Evolutionary conservation across 2,329 filamentous ascomycete species (phyloP).

Genomic region (Calonectria multiphialidica): DNA sequence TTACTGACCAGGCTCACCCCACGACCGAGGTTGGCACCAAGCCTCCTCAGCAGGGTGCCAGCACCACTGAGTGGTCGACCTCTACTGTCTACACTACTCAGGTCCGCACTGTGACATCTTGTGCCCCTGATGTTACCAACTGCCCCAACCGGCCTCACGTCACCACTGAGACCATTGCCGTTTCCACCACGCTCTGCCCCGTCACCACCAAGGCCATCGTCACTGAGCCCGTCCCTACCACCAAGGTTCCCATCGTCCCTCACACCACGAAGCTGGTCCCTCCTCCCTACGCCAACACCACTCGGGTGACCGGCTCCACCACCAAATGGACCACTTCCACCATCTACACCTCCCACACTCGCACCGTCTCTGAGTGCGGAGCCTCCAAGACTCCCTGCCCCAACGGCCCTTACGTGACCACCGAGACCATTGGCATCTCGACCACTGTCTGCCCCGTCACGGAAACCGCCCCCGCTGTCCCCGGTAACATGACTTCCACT

Average conservation of each 20-base stretch:
- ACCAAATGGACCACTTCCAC: constrained; percentile 32
- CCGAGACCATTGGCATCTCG: constrained; percentile 42
- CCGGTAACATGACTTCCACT: constrained; percentile 22
- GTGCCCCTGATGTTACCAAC: neutral
- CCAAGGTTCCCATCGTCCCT: neutral
- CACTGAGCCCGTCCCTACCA: neutral
- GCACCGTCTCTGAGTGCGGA: constrained; percentile 39
- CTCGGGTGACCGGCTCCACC: constrained; percentile 18
- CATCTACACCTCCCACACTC: constrained; percentile 36
- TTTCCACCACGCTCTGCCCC: neutral
- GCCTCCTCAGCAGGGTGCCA: neutral
- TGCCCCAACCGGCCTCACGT: neutral
- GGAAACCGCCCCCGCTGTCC: constrained; percentile 6
- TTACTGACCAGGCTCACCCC: neutral
- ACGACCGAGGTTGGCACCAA: neutral
- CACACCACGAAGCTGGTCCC: constrained; percentile 10
- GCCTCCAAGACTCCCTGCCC: constrained; percentile 19
- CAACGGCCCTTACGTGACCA: constrained; percentile 36
- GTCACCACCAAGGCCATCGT: neutral
- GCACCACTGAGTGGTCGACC: constrained; percentile 4
- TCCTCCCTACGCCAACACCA: constrained; percentile 8
- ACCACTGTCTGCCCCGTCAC: constrained; percentile 17
- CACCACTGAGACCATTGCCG: neutral
- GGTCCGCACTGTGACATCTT: neutral
- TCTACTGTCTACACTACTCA: neutral